These are phyloP conservation scores for Fusarium gaditjirri DNA, from an alignment of 2,329 filamentous ascomycete genomes.

Conservation along the genomic window DNA sequence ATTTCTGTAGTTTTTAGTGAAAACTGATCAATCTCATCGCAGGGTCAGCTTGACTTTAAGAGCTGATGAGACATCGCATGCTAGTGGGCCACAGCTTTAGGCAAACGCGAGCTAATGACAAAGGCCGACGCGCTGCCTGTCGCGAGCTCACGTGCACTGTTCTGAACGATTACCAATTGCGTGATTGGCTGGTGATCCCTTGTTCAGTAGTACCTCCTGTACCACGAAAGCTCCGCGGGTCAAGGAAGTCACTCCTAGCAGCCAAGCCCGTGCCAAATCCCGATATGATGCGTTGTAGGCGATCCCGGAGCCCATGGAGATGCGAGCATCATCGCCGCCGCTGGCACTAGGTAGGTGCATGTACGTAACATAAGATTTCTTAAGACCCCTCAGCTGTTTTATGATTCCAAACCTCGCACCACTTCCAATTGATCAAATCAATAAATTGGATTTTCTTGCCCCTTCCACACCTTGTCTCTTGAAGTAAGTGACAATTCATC, in stretches of 20 bases:
- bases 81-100: slow-evolving; percentile 43
- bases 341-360: slow-evolving; percentile 23
- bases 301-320: slow-evolving; percentile 40
- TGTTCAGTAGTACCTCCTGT: slow-evolving; percentile 29
- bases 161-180: slow-evolving; percentile 31
- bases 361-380: slow-evolving; percentile 33
- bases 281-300: slow-evolving; percentile 39
- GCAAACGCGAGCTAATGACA: slow-evolving; percentile 47
- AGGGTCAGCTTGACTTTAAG: slow-evolving; percentile 37
- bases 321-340: slow-evolving; percentile 44
- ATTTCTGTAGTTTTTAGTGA: slow-evolving; percentile 6
- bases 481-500: not conserved
- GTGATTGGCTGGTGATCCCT: slow-evolving; percentile 40
- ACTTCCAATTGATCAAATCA: slow-evolving; percentile 25
- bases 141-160: slow-evolving; percentile 48
- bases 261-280: slow-evolving; percentile 9
- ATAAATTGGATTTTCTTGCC: not conserved
- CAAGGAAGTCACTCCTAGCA: slow-evolving; percentile 15
- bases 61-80: slow-evolving; percentile 37
- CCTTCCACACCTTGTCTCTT: not conserved
- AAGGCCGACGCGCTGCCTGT: slow-evolving; percentile 34
- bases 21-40: slow-evolving; percentile 19
- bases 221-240: not conserved
- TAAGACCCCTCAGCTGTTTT: slow-evolving; percentile 33
- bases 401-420: slow-evolving; percentile 29